phyloP scores from a whole-genome alignment of 352 stramenopile genomes.

The Pythium monospermum region DNA sequence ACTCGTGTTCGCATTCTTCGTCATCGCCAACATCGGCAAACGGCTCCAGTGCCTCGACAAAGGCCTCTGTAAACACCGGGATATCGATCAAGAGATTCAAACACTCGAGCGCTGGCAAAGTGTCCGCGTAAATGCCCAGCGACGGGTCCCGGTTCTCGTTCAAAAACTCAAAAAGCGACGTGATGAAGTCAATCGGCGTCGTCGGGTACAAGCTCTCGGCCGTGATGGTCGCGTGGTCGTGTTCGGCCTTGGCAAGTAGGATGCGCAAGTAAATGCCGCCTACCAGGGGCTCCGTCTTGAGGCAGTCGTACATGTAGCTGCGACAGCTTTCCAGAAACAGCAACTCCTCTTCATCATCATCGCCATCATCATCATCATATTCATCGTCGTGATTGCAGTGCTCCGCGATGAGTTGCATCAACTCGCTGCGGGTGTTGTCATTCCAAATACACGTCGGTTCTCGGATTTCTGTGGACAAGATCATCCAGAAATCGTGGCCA shows the following conservation, averaged over 20 bases:
- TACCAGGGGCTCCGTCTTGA: constrained; percentile 61
- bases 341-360: constrained; percentile 39
- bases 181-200: constrained; percentile 52
- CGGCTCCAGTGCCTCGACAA: constrained; percentile 62
- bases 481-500: constrained; percentile 68
- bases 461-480: constrained; percentile 65
- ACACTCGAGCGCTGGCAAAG: constrained; percentile 62
- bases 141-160: constrained; percentile 75
- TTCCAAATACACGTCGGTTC: constrained; percentile 81
- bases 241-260: constrained; percentile 50
- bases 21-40: constrained; percentile 59
- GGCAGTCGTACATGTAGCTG: constrained; percentile 79
- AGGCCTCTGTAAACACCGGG: constrained; percentile 41
- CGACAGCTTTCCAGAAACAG: constrained; percentile 64
- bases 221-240: constrained; percentile 36
- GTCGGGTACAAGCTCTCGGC: constrained; percentile 48
- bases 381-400: constrained; percentile 61
- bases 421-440: constrained; percentile 44
- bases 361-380: too few relatives aligned
- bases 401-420: constrained; percentile 72
- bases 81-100: constrained; percentile 67
- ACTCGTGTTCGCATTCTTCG: constrained; percentile 53
- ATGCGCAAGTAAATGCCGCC: constrained; percentile 69
- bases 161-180: constrained; percentile 67
- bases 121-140: constrained; percentile 74